Evolutionary conservation across 2,329 filamentous ascomycete species (phyloP).

Genomic region (Bipolaris cookei): DNA sequence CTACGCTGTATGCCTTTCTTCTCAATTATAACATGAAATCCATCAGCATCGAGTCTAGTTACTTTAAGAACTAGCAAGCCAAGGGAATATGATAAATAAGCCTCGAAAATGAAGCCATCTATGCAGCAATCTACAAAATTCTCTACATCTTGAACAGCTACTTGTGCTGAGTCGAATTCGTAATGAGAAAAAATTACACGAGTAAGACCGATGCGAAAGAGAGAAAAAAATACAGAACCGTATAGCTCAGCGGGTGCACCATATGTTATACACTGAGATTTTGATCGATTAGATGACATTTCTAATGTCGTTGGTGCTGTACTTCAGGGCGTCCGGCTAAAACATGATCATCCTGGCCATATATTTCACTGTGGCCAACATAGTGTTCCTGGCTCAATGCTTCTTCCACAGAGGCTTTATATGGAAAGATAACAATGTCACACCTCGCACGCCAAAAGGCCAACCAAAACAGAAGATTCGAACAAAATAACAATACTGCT

Average conservation of each 20-base stretch:
- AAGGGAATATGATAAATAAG: background rate
- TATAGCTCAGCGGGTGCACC: too few relatives aligned
- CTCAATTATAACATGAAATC: background rate
- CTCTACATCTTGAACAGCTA: background rate
- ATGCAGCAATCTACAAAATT: background rate
- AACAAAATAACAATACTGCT: background rate
- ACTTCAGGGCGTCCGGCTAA: background rate
- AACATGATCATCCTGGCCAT: background rate
- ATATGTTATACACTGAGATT: too few relatives aligned
- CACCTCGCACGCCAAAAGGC: background rate
- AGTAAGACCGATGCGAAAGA: too few relatives aligned
- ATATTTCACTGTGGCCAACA: background rate
- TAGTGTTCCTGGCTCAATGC: background rate
- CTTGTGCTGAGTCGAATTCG: background rate
- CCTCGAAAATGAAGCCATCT: background rate
- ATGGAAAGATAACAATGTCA: background rate
- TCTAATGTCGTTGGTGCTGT: background rate
- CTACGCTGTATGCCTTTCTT: background rate
- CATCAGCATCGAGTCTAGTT: background rate
- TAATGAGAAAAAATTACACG: background rate
- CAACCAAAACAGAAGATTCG: too few relatives aligned
- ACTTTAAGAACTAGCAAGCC: background rate
- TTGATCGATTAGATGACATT: background rate
- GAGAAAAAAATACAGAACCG: too few relatives aligned
- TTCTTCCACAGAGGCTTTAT: background rate